phyloP scores from a whole-genome alignment of 139 green algal genomes.

The Chloropicon primus region DNA sequence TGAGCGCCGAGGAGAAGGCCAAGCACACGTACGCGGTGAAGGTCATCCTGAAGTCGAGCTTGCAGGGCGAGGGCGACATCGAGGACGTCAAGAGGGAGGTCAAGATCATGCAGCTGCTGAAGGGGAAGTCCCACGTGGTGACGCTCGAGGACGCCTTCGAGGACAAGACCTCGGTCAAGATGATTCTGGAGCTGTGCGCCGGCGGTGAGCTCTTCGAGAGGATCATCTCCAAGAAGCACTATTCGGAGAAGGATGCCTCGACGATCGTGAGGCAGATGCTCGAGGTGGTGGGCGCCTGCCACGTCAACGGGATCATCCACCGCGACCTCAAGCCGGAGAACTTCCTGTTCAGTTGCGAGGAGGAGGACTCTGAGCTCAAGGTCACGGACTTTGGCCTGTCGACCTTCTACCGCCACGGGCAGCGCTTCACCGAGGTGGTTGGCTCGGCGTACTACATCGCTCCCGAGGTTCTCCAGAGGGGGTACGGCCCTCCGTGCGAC shows the following conservation, averaged over 20 bases:
- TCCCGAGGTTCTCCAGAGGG: slow-evolving; percentile 2
- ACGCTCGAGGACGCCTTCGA: slow-evolving; percentile 23
- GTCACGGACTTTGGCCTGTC: slow-evolving; percentile 7
- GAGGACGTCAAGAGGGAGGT: slow-evolving; percentile 36
- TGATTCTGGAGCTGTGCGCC: slow-evolving; percentile 23
- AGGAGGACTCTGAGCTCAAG: not conserved
- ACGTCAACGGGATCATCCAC: slow-evolving; percentile 71
- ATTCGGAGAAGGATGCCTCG: slow-evolving; percentile 14
- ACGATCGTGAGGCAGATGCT: slow-evolving; percentile 25
- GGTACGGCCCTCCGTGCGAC: slow-evolving; percentile 47
- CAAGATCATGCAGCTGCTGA: slow-evolving; percentile 17
- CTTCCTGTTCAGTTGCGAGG: not conserved
- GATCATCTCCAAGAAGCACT: slow-evolving; percentile 9
- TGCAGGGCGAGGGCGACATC: slow-evolving; percentile 71
- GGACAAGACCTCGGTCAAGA: slow-evolving; percentile 6
- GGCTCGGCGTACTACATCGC: slow-evolving; percentile 3
- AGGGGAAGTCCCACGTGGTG: slow-evolving; percentile 24
- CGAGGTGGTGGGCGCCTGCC: slow-evolving; percentile 76
- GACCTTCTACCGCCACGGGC: not conserved
- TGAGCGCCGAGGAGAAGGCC: slow-evolving; percentile 24
- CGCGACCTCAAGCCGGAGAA: slow-evolving; percentile 9
- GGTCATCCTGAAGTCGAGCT: slow-evolving; percentile 85
- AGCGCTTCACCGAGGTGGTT: not conserved
- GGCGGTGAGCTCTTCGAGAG: slow-evolving; percentile 21
- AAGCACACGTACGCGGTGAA: slow-evolving; percentile 60